Percentiles rank a stretch among this genome's conserved stretches.
These are phyloP conservation scores for Cystofilobasidium macerans DNA, from an alignment of 768 basidiomycete species.

Conservation along the genomic window DNA sequence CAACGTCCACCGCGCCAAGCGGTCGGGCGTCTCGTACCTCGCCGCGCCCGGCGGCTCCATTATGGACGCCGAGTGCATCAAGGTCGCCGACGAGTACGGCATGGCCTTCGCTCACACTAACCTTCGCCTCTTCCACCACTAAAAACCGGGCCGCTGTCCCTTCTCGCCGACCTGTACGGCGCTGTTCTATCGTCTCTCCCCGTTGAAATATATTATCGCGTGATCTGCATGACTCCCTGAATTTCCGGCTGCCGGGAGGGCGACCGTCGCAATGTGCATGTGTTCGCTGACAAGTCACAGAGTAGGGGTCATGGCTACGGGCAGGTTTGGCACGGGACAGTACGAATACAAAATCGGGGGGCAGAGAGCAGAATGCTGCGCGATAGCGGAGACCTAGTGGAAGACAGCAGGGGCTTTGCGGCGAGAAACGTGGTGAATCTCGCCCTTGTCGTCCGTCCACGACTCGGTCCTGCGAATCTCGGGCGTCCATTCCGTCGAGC, in stretches of 20 bases:
- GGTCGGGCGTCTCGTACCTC: conserved; percentile 84
- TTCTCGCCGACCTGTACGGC: not conserved
- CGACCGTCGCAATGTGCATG: too few relatives aligned
- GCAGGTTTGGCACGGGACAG: too few relatives aligned
- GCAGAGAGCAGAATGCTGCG: too few relatives aligned
- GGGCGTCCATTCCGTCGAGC: conserved; percentile 52
- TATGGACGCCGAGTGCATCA: conserved; percentile 94
- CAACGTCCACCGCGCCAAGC: conserved; percentile 83
- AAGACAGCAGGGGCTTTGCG: not conserved
- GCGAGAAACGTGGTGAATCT: conserved; percentile 1
- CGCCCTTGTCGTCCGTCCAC: conserved; percentile 23
- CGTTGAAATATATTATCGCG: too few relatives aligned
- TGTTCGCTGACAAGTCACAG: too few relatives aligned
- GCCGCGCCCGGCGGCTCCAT: conserved; percentile 80
- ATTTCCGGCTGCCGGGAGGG: too few relatives aligned
- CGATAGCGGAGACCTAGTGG: too few relatives aligned
- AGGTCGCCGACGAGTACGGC: conserved; percentile 83
- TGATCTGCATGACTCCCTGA: too few relatives aligned
- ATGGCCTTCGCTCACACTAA: conserved; percentile 82
- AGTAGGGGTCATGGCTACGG: too few relatives aligned
- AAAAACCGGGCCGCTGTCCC: not conserved
- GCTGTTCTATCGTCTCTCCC: not conserved
- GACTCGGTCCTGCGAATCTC: conserved; percentile 28
- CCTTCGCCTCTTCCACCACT: conserved; percentile 26
- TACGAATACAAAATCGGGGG: too few relatives aligned